Evolutionary conservation across 306 rosid genomes (phyloP).

Genomic region (Gynostemma pentaphyllum): DNA sequence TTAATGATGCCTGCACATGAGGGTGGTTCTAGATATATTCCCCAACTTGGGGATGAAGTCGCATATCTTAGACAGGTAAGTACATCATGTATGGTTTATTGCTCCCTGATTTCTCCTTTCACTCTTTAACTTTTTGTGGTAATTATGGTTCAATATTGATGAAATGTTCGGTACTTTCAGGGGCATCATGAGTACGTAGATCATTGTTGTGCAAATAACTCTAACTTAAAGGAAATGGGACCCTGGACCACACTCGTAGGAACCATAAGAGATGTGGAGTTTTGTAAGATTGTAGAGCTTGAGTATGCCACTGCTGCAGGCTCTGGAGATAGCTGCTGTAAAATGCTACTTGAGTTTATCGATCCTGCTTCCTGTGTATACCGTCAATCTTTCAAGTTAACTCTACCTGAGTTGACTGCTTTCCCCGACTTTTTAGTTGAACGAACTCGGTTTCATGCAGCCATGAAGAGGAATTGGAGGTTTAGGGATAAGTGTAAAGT

Average conservation of each 20-base stretch:
- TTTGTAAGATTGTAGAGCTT: constrained; percentile 53
- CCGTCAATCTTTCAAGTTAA: constrained; percentile 54
- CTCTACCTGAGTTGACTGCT: constrained; percentile 78
- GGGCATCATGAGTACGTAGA: constrained; percentile 89
- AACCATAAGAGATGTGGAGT: constrained; percentile 63
- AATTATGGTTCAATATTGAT: constrained; percentile 2
- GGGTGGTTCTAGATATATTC: constrained; percentile 87
- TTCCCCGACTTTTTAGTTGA: constrained; percentile 97
- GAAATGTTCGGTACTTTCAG: constrained; percentile 25
- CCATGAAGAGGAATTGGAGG: constrained; percentile 78
- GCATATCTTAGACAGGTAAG: constrained; percentile 89
- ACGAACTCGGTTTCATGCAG: constrained; percentile 64
- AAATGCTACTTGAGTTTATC: constrained; percentile 66
- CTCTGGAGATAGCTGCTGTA: constrained; percentile 99
- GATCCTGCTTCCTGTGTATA: constrained; percentile 56
- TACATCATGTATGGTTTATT: constrained; percentile 11
- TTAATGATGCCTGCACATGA: constrained; percentile 70
- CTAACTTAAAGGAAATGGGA: constrained; percentile 44
- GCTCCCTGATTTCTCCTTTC: constrained; percentile 7
- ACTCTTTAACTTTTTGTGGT: neutral
- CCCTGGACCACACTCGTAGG: constrained; percentile 64
- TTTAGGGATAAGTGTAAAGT: constrained; percentile 89
- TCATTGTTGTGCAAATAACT: constrained; percentile 25
- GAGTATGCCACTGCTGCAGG: constrained; percentile 76
- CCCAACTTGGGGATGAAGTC: constrained; percentile 90